These are phyloP conservation scores for Durio zibethinus DNA, from an alignment of 345 rosid species.

Conservation along the genomic window DNA sequence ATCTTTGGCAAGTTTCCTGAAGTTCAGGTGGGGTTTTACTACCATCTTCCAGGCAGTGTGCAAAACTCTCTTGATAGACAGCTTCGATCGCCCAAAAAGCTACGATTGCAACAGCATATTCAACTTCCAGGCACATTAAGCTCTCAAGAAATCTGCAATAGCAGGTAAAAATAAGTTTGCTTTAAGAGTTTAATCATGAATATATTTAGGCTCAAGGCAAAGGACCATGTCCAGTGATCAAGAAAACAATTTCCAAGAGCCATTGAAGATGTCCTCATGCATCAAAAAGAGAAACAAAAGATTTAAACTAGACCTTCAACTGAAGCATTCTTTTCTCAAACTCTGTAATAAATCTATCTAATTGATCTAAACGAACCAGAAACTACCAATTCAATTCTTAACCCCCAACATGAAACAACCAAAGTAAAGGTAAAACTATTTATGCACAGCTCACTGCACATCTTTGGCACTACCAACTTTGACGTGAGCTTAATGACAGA, in stretches of 20 bases:
- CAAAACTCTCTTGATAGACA: constrained; percentile 76
- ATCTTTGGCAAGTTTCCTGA: constrained; percentile 61
- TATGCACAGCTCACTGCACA: not conserved
- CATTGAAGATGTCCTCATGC: not conserved
- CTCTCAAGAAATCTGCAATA: constrained; percentile 56
- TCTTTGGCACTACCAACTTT: not conserved
- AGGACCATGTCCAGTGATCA: not conserved
- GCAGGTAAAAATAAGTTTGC: not conserved
- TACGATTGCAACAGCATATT: constrained; percentile 47
- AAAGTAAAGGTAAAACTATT: not conserved
- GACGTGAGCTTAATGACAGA: not conserved
- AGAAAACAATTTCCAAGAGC: not conserved
- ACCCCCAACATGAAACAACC: not conserved
- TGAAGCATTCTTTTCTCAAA: not conserved
- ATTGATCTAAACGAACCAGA: not conserved
- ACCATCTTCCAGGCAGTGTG: constrained; percentile 67
- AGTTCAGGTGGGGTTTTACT: constrained; percentile 48
- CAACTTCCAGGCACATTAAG: constrained; percentile 51
- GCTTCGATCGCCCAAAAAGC: constrained; percentile 84
- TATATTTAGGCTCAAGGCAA: not conserved
- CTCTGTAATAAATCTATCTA: not conserved
- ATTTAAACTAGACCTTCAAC: not conserved
- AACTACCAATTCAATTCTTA: not conserved
- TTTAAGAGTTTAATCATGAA: not conserved
- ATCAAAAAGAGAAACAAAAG: not conserved